phyloP scores from a whole-genome alignment of 805 yeast genomes.

The Lipomyces japonicus region DNA sequence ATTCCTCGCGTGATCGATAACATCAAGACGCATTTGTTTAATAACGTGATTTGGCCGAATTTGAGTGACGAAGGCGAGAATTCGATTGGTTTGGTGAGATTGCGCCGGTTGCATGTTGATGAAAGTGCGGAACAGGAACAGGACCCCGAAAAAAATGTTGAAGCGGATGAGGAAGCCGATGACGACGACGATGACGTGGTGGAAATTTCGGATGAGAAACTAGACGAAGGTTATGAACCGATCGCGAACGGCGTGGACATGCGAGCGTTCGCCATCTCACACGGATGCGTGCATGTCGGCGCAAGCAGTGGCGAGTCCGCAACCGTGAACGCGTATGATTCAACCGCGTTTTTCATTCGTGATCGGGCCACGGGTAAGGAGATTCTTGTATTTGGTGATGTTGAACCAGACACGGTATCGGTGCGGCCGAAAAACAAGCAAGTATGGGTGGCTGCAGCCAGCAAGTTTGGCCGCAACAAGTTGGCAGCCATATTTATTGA shows the following conservation, averaged over 20 bases:
- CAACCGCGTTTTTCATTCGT: conserved; percentile 59
- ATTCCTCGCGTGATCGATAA: conserved; percentile 50
- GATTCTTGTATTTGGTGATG: conserved; percentile 74
- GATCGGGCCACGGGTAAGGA: conserved; percentile 38
- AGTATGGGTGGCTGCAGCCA: conserved; percentile 59
- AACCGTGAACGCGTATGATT: conserved; percentile 36
- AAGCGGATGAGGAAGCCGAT: not conserved
- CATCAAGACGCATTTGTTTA: conserved; percentile 58
- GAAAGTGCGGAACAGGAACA: not conserved
- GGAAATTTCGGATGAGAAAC: conserved; percentile 1
- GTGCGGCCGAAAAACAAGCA: conserved; percentile 37
- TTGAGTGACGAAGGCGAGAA: conserved; percentile 40
- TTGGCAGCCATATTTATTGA: conserved; percentile 66
- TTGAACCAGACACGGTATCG: conserved; percentile 63
- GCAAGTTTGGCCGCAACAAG: conserved; percentile 40
- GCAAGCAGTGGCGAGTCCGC: not conserved
- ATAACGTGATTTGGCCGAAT: conserved; percentile 79
- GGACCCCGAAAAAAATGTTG: not conserved
- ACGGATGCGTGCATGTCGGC: conserved; percentile 34
- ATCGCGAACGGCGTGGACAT: conserved; percentile 16
- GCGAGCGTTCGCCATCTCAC: conserved; percentile 36
- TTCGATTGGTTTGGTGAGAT: conserved; percentile 19
- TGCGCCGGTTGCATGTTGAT: conserved; percentile 8
- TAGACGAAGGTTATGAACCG: conserved; percentile 19
- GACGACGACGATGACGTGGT: conserved; percentile 5